These are phyloP conservation scores for Aspergillus sp. DNA, from an alignment of 2,329 filamentous ascomycete genomes.

Conservation along the genomic window DNA sequence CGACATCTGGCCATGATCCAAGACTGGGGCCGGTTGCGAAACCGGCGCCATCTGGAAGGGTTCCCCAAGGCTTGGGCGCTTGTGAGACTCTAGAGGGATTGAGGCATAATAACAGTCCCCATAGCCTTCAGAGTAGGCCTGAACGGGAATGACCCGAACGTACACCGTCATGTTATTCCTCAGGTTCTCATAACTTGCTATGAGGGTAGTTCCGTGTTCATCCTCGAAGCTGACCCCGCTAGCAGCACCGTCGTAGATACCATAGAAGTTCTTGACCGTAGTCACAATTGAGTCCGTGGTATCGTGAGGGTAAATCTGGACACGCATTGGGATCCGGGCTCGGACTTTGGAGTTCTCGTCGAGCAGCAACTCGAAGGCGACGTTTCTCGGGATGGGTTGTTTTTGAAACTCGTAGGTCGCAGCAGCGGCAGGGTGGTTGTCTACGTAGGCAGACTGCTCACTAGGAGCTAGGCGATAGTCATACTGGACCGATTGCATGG, in stretches of 20 bases:
- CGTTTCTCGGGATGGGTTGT: conserved; percentile 45
- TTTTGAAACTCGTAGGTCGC: conserved; percentile 26
- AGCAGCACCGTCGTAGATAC: conserved; percentile 71
- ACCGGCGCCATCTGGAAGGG: conserved; percentile 56
- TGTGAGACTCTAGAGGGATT: conserved; percentile 43
- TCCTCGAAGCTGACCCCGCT: conserved; percentile 94
- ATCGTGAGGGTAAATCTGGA: conserved; percentile 89
- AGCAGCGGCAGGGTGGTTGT: conserved; percentile 14
- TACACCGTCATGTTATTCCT: conserved; percentile 85
- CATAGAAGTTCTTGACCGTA: conserved; percentile 98
- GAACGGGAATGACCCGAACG: conserved; percentile 65
- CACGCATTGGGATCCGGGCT: conserved; percentile 56
- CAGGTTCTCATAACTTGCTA: conserved; percentile 94
- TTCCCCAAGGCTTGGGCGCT: conserved; percentile 53
- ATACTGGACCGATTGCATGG: conserved; percentile 27
- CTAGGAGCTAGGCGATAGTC: conserved; percentile 26
- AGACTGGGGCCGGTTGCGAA: conserved; percentile 38
- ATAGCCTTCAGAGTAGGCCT: conserved; percentile 42
- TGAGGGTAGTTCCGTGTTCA: conserved; percentile 76
- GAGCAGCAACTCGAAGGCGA: conserved; percentile 55
- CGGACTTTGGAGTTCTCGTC: conserved; percentile 48
- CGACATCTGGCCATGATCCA: conserved; percentile 52
- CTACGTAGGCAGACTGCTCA: conserved; percentile 21
- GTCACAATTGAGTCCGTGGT: conserved; percentile 96
- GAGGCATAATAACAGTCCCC: conserved; percentile 37